Evolutionary conservation across 805 yeast species (phyloP).

Genomic region (Millerozyma miso): DNA sequence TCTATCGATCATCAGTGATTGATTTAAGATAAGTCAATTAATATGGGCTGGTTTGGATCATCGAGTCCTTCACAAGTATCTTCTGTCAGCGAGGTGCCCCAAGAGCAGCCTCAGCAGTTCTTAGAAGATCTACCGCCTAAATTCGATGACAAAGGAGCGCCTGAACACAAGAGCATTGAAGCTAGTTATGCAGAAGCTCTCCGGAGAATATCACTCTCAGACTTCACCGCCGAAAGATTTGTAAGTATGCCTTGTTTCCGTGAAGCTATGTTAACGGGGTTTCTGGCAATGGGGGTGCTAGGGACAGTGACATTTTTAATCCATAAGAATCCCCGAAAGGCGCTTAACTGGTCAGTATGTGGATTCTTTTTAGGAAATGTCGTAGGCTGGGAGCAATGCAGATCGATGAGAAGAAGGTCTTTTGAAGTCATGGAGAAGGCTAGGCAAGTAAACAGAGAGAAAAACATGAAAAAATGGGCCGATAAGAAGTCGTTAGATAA

Average conservation of each 20-base stretch:
- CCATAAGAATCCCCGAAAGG: constrained; percentile 56
- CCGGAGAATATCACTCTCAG: constrained; percentile 40
- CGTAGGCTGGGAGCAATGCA: constrained; percentile 91
- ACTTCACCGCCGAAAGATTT: constrained; percentile 49
- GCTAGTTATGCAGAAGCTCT: constrained; percentile 33
- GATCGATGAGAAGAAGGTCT: constrained; percentile 63
- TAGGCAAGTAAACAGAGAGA: constrained; percentile 42
- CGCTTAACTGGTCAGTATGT: constrained; percentile 79
- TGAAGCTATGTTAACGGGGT: constrained; percentile 74
- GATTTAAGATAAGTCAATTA: too few relatives aligned
- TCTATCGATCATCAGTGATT: too few relatives aligned
- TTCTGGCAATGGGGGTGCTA: constrained; percentile 65
- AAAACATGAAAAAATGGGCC: constrained; percentile 27
- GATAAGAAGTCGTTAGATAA: constrained; percentile 11
- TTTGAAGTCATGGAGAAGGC: constrained; percentile 68
- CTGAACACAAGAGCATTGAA: constrained; percentile 1
- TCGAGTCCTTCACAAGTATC: constrained; percentile 33
- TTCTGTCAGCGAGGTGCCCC: constrained; percentile 25
- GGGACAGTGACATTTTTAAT: constrained; percentile 64
- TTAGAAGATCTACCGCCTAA: constrained; percentile 53
- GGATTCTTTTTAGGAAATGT: constrained; percentile 77
- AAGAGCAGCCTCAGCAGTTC: constrained; percentile 23
- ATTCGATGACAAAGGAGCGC: constrained; percentile 31
- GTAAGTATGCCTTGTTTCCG: constrained; percentile 71
- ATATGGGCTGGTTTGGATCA: constrained; percentile 44